phyloP scores from a whole-genome alignment of 2,329 filamentous ascomycete genomes.

The Pestalotiopsis sp. region DNA sequence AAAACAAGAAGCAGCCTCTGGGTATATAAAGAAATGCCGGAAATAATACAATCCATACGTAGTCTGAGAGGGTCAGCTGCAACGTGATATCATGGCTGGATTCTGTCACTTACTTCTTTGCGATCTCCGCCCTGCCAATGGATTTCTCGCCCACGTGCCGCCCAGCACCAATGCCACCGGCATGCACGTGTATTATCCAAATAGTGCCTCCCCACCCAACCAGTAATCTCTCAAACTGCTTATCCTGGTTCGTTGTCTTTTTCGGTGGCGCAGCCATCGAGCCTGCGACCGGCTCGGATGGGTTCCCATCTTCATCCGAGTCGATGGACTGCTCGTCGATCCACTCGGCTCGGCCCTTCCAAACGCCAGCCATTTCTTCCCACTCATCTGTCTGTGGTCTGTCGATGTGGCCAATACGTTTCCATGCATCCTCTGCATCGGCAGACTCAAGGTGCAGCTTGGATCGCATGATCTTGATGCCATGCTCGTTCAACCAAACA shows the following conservation, averaged over 20 bases:
- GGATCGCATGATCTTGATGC: conserved; percentile 96
- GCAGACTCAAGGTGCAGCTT: conserved; percentile 76
- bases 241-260: conserved; percentile 44
- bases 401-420: conserved; percentile 88
- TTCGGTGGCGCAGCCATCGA: conserved; percentile 47
- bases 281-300: conserved; percentile 29
- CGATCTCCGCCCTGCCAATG: conserved; percentile 82
- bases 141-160: conserved; percentile 69
- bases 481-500: conserved; percentile 93
- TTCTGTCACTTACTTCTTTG: conserved; percentile 72
- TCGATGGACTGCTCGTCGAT: conserved; percentile 83
- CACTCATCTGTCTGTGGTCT: conserved; percentile 83
- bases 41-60: conserved; percentile 96
- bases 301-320: conserved; percentile 59
- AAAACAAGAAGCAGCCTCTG: conserved; percentile 87
- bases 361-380: conserved; percentile 95
- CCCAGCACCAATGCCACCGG: conserved; percentile 66
- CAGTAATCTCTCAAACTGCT: conserved; percentile 72
- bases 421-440: conserved; percentile 86
- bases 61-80: conserved; percentile 55
- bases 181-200: conserved; percentile 91
- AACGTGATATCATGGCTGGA: background rate
- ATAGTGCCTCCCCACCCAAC: conserved; percentile 96
- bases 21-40: conserved; percentile 94
- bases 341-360: conserved; percentile 93